A percentile compares a stretch with the other conserved stretches of the same genome.
These are phyloP conservation scores for Sclerotinia spermophila DNA, from an alignment of 2,329 filamentous ascomycete genomes.

Conservation along the genomic window DNA sequence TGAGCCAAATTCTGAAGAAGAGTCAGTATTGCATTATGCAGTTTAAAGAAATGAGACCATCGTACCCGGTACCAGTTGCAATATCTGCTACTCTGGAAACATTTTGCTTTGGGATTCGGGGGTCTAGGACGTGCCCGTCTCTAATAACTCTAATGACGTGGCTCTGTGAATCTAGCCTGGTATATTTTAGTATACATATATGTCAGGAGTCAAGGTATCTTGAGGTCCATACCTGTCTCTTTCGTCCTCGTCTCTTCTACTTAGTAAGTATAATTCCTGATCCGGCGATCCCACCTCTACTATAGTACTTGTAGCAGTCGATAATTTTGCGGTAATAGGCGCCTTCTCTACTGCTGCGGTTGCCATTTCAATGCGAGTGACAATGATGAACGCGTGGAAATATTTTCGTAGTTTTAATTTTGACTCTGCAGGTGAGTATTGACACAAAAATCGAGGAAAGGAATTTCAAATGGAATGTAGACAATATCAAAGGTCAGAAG, in stretches of 20 bases:
- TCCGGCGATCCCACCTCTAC: not conserved
- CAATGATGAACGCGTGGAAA: not conserved
- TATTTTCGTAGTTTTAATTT: not conserved
- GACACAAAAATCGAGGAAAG: not conserved
- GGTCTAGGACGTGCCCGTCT: not conserved
- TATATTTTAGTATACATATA: not conserved
- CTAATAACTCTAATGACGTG: accelerated
- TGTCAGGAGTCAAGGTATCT: not conserved
- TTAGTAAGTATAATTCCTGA: not conserved
- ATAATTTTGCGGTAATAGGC: not conserved
- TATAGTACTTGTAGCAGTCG: not conserved
- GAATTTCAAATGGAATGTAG: not conserved
- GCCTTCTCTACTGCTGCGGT: not conserved
- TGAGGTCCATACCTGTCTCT: not conserved
- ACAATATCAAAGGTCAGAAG: not conserved
- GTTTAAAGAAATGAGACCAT: not conserved
- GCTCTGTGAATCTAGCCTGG: not conserved
- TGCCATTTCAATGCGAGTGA: not conserved
- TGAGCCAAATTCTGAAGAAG: not conserved
- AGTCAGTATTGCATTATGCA: not conserved
- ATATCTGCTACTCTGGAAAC: not conserved
- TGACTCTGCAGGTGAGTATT: not conserved
- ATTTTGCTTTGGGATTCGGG: constrained; percentile 1
- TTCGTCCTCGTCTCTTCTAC: not conserved
- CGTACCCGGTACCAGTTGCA: not conserved